Conservation (phyloP, 2,329 filamentous ascomycete genomes). For the Mollisiaceae sp. region DNA sequence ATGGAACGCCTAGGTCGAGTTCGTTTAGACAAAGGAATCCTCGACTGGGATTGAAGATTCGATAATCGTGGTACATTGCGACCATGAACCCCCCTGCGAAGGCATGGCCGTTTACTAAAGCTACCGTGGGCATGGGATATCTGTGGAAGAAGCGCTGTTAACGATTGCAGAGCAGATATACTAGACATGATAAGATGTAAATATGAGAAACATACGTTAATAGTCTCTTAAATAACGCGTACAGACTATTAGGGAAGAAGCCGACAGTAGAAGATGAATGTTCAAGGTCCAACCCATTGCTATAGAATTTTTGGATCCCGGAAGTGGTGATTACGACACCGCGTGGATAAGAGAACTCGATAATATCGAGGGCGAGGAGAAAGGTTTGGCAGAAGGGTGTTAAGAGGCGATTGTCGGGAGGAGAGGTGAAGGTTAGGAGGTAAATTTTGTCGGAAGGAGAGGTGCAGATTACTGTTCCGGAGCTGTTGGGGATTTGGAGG, state of each 20-base stretch:
- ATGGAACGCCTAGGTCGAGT: slow-evolving; percentile 77
- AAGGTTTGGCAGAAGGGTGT: slow-evolving; percentile 71
- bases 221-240: slow-evolving; percentile 67
- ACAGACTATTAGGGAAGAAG: slow-evolving; percentile 67
- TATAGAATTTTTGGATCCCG: slow-evolving; percentile 78
- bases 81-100: slow-evolving; percentile 85
- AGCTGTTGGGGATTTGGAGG: slow-evolving; percentile 58
- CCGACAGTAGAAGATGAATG: slow-evolving; percentile 63
- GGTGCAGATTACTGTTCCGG: slow-evolving; percentile 64
- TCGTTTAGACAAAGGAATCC: slow-evolving; percentile 86
- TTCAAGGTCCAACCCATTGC: slow-evolving; percentile 79
- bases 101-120: slow-evolving; percentile 79
- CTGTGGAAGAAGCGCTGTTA: slow-evolving; percentile 37
- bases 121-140: slow-evolving; percentile 82
- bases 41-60: slow-evolving; percentile 71
- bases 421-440: slow-evolving; percentile 72
- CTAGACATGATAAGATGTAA: background rate
- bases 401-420: slow-evolving; percentile 78
- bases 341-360: slow-evolving; percentile 67
- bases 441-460: slow-evolving; percentile 66
- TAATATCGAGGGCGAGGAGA: slow-evolving; percentile 73
- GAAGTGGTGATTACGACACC: slow-evolving; percentile 81
- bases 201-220: slow-evolving; percentile 52
- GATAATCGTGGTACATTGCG: slow-evolving; percentile 83
- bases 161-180: background rate